These are phyloP conservation scores for Cryptococcus jaspeensis DNA, from an alignment of 1,284 basidiomycete species.

Conservation along the genomic window DNA sequence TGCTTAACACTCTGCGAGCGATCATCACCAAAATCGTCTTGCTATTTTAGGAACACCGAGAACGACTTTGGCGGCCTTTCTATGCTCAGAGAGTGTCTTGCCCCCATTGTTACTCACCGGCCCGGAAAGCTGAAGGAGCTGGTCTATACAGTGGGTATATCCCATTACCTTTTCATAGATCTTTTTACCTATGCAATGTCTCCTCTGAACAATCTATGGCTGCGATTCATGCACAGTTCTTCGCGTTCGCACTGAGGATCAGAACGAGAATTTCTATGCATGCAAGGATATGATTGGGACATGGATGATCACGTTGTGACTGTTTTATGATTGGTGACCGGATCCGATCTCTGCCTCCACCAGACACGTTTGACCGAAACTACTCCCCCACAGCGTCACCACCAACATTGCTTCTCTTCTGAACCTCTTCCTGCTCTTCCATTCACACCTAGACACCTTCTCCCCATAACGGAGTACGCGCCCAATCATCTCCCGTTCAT, in stretches of 20 bases:
- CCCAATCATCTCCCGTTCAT: neutral
- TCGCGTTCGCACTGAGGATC: no score
- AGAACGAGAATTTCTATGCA: no score
- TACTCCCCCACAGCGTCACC: neutral
- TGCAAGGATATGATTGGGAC: neutral
- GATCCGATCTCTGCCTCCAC: constrained; percentile 6
- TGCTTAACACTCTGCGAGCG: constrained; percentile 52
- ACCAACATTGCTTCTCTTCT: neutral
- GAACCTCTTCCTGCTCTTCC: neutral
- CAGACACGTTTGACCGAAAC: constrained; percentile 8
- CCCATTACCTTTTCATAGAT: neutral
- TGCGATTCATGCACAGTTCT: no score
- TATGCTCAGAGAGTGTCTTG: constrained; percentile 24
- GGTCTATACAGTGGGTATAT: constrained; percentile 39
- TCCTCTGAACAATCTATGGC: no score
- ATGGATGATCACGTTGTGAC: neutral
- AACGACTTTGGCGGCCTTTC: constrained; percentile 9
- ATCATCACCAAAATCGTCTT: constrained; percentile 42
- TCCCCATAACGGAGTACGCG: neutral
- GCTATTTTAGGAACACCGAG: constrained; percentile 51
- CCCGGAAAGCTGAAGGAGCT: constrained; percentile 16
- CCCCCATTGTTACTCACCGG: constrained; percentile 46
- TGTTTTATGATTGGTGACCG: neutral
- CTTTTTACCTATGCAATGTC: no score
- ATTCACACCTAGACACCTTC: neutral